Conservation (phyloP, 83 land plant genomes). For the Thuja plicata region DNA sequence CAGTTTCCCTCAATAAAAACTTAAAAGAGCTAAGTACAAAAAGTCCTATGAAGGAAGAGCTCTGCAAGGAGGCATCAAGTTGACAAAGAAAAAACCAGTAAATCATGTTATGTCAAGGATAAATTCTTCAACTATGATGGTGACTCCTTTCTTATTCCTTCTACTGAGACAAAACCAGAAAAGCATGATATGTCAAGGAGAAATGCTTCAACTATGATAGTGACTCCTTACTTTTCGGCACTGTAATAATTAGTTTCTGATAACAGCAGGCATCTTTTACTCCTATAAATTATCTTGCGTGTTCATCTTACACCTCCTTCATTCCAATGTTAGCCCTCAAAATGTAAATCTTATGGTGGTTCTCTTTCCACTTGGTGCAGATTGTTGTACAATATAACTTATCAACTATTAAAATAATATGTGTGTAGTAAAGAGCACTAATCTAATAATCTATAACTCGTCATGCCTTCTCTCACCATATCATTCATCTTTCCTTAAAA, state of each 20-base stretch:
- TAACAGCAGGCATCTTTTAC: neutral
- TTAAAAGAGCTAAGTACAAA: too few species aligned
- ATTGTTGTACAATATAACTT: neutral
- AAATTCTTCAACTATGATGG: neutral
- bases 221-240: neutral
- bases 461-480: neutral
- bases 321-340: neutral
- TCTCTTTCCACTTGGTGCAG: neutral
- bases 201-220: neutral
- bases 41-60: neutral
- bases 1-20: too few species aligned
- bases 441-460: neutral
- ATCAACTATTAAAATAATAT: neutral
- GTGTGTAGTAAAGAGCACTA: neutral
- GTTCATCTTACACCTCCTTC: neutral
- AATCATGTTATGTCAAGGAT: neutral
- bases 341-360: neutral
- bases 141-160: neutral
- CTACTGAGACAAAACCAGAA: neutral
- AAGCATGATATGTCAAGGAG: neutral
- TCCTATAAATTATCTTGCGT: neutral
- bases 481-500: neutral
- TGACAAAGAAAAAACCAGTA: neutral
- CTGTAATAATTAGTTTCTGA: neutral
- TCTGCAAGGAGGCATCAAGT: neutral